phyloP scores from a whole-genome alignment of 2,329 filamentous ascomycete species.

The Hypomyces perniciosus region DNA sequence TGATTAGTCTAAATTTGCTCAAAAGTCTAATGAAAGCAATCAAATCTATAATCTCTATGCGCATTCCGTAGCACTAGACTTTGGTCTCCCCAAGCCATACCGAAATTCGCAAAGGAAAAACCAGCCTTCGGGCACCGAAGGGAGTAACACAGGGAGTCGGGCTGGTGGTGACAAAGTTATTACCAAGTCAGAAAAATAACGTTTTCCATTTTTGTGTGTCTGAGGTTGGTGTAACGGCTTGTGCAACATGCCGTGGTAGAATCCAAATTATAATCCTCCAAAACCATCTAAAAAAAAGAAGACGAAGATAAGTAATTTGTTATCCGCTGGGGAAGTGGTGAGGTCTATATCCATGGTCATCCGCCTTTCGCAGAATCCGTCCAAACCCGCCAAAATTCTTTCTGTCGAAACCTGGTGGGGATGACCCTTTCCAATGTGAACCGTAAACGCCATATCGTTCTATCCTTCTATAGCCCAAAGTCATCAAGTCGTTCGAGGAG shows the following conservation, averaged over 20 bases:
- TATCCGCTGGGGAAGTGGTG: slow-evolving; percentile 17
- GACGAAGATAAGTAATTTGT: slow-evolving; percentile 4
- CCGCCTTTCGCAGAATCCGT: slow-evolving; percentile 10
- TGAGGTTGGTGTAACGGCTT: neutral
- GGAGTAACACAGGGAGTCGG: too few relatives aligned
- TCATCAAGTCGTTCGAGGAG: slow-evolving; percentile 33
- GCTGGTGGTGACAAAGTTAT: too few relatives aligned
- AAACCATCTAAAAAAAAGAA: slow-evolving; percentile 2
- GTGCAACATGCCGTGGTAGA: slow-evolving; percentile 6
- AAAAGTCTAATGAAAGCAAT: too few relatives aligned
- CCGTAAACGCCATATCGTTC: slow-evolving; percentile 34
- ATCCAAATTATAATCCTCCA: slow-evolving; percentile 21
- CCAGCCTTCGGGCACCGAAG: too few relatives aligned
- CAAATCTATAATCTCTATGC: too few relatives aligned
- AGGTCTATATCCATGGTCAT: slow-evolving; percentile 15
- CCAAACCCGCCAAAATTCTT: slow-evolving; percentile 16
- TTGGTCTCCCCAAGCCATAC: too few relatives aligned
- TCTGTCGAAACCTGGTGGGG: slow-evolving; percentile 3
- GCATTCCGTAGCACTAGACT: too few relatives aligned
- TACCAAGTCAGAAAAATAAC: too few relatives aligned
- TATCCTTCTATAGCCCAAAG: slow-evolving; percentile 34
- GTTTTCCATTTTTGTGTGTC: too few relatives aligned
- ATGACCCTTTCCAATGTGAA: slow-evolving; percentile 15
- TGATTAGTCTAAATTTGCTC: too few relatives aligned
- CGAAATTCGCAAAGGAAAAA: too few relatives aligned